Evolutionary conservation across 805 yeast species (phyloP).

Genomic region (Wickerhamia fluorescens): DNA sequence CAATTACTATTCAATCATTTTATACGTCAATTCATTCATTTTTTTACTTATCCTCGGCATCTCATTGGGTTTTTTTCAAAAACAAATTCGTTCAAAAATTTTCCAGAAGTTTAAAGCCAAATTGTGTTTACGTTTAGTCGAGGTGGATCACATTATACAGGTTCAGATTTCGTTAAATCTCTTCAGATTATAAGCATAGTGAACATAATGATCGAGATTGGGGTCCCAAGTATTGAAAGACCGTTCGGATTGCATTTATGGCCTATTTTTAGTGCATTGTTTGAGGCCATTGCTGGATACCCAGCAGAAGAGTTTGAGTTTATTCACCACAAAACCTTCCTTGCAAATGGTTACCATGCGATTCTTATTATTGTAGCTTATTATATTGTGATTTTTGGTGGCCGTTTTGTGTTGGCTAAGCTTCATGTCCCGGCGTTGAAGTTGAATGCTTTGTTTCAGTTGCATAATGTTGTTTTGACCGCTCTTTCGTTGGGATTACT

Average conservation of each 20-base stretch:
- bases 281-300: conserved; percentile 41
- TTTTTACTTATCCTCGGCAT: too few relatives aligned
- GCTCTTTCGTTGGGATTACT: conserved; percentile 58
- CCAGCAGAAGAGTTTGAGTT: conserved; percentile 66
- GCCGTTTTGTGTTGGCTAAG: conserved; percentile 53
- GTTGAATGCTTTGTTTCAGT: conserved; percentile 69
- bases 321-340: conserved; percentile 54
- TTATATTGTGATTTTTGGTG: conserved; percentile 51
- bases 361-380: conserved; percentile 35
- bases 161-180: too few relatives aligned
- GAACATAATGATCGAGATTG: conserved; percentile 17
- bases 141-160: too few relatives aligned
- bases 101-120: too few relatives aligned
- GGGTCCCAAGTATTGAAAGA: conserved; percentile 31
- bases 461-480: conserved; percentile 78
- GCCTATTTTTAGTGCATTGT: conserved; percentile 55
- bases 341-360: conserved; percentile 57
- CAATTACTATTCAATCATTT: too few relatives aligned
- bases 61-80: too few relatives aligned
- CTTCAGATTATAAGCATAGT: too few relatives aligned
- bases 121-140: too few relatives aligned
- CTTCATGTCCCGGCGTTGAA: conserved; percentile 57
- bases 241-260: conserved; percentile 59
- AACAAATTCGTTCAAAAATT: too few relatives aligned
- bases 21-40: too few relatives aligned